phyloP scores from a whole-genome alignment of 345 rosid species.

The Aquilaria yunnanensis region DNA sequence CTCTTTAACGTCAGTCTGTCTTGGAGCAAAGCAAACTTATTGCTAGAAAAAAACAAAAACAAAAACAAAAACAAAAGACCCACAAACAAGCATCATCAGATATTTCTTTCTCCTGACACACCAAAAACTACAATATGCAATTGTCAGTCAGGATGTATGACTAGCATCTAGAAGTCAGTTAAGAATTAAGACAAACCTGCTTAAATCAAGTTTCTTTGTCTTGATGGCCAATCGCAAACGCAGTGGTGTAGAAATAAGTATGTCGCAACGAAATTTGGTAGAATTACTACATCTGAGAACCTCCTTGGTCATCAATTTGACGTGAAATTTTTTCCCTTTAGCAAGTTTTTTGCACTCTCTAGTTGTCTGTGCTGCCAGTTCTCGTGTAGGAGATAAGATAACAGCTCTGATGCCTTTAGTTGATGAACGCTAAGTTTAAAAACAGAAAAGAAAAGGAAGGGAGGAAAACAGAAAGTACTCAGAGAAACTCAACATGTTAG shows the following conservation, averaged over 20 bases:
- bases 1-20: too few relatives aligned
- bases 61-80: too few relatives aligned
- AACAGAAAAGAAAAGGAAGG: constrained; percentile 14
- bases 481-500: too few relatives aligned
- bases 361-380: constrained; percentile 81
- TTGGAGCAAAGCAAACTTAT: too few relatives aligned
- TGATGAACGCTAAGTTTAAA: constrained; percentile 39
- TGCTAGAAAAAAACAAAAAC: too few relatives aligned
- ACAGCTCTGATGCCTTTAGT: constrained; percentile 76
- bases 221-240: constrained; percentile 61
- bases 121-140: too few relatives aligned
- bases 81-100: too few relatives aligned
- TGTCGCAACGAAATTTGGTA: constrained; percentile 66
- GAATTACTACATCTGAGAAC: constrained; percentile 54
- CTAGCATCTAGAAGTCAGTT: not conserved
- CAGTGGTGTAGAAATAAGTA: constrained; percentile 83
- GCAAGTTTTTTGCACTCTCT: constrained; percentile 90
- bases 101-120: too few relatives aligned
- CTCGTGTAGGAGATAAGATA: constrained; percentile 87
- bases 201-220: constrained; percentile 67
- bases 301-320: constrained; percentile 74
- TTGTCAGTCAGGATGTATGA: not conserved
- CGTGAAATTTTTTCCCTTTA: constrained; percentile 58
- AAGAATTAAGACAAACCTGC: constrained; percentile 46
- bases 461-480: not conserved